Evolutionary conservation across 73 alveolate genomes (phyloP).

Genomic region (Breviolum minutum): DNA sequence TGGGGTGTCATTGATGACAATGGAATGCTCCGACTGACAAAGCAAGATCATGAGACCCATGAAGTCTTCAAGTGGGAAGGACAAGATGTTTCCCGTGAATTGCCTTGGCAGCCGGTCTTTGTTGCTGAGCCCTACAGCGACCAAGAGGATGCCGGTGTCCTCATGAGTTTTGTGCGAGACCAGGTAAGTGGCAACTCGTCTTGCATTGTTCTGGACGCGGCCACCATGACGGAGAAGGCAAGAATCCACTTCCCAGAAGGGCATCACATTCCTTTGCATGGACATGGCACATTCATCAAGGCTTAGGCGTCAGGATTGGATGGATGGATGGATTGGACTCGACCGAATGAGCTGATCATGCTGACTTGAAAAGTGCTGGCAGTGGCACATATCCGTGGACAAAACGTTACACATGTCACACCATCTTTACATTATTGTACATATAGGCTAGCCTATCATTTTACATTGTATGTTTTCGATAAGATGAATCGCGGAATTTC

Average conservation of each 20-base stretch:
- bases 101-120: conserved; percentile 95
- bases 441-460: too few relatives aligned
- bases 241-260: conserved; percentile 77
- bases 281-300: conserved; percentile 75
- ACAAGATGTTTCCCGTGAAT: conserved; percentile 86
- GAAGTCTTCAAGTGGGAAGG: conserved; percentile 78
- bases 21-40: conserved; percentile 85
- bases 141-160: conserved; percentile 87
- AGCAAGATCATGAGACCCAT: conserved; percentile 90
- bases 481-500: background rate
- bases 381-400: too few relatives aligned
- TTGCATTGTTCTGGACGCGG: conserved; percentile 67
- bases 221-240: conserved; percentile 91
- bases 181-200: conserved; percentile 82
- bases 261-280: conserved; percentile 93
- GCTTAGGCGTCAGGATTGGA: background rate
- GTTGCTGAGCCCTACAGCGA: conserved; percentile 85
- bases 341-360: too few relatives aligned
- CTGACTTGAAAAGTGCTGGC: too few relatives aligned
- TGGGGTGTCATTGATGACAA: conserved; percentile 95
- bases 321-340: too few relatives aligned
- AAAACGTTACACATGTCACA: too few relatives aligned
- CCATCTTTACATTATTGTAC: too few relatives aligned
- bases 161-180: conserved; percentile 88
- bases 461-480: too few relatives aligned